phyloP scores from a whole-genome alignment of 176 grass and related monocot genomes.

The Raddia guianensis region DNA sequence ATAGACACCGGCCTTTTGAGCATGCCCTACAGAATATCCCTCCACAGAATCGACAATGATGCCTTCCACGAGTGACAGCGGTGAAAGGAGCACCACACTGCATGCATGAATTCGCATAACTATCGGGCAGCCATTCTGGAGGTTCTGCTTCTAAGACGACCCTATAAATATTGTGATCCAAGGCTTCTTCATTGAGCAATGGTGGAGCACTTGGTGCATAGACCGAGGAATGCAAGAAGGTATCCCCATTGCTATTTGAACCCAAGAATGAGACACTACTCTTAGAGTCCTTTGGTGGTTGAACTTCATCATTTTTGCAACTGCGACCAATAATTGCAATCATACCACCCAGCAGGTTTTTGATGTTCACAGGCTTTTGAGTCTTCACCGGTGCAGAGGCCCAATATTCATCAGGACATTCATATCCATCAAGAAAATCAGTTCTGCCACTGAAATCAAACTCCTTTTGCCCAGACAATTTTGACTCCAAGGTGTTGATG shows the following conservation, averaged over 20 bases:
- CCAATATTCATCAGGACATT: conserved; percentile 42
- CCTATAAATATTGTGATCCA: conserved; percentile 56
- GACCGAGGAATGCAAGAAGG: conserved; percentile 72
- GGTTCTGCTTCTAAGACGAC: conserved; percentile 72
- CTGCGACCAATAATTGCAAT: conserved; percentile 54
- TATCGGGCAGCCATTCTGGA: conserved; percentile 80
- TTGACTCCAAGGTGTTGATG: conserved; percentile 42
- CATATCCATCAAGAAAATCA: conserved; percentile 44
- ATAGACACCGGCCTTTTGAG: conserved; percentile 68
- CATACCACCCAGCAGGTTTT: conserved; percentile 58
- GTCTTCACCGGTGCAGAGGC: conserved; percentile 23
- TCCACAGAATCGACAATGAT: conserved; percentile 93
- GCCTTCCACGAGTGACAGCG: conserved; percentile 68
- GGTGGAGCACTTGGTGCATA: conserved; percentile 77
- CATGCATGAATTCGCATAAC: conserved; percentile 75
- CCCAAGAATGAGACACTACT: conserved; percentile 75
- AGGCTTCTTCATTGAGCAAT: conserved; percentile 62
- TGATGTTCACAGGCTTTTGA: conserved; percentile 62
- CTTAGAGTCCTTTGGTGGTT: conserved; percentile 41
- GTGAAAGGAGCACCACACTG: conserved; percentile 74
- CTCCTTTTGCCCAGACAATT: conserved; percentile 29
- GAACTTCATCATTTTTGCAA: conserved; percentile 37
- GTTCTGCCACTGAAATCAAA: conserved; percentile 24
- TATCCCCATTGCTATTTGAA: conserved; percentile 56
- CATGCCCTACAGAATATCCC: conserved; percentile 77